A percentile compares a stretch with the other conserved stretches of the same genome.
Evolutionary conservation across 2,329 filamentous ascomycete genomes (phyloP).

Genomic region (Alternaria burnsii): DNA sequence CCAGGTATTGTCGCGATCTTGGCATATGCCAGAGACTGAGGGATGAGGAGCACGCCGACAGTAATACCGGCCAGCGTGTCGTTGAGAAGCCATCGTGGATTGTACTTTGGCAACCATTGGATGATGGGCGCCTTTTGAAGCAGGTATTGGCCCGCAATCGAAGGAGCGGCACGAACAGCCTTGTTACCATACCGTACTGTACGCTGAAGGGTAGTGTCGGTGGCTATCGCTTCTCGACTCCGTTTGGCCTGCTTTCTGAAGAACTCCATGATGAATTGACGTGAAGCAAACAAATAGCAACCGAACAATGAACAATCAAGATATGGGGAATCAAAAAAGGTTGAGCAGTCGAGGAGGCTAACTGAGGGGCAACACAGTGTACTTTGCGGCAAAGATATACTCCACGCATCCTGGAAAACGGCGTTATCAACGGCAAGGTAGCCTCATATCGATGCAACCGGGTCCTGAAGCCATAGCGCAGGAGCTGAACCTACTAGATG

Average conservation of each 20-base stretch:
- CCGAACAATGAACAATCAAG: not conserved
- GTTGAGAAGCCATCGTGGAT: constrained; percentile 67
- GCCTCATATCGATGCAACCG: constrained; percentile 3
- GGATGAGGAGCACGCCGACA: constrained; percentile 81
- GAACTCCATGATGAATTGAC: constrained; percentile 31
- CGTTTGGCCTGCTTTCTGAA: constrained; percentile 25
- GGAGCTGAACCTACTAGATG: constrained; percentile 25
- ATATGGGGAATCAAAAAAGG: not conserved
- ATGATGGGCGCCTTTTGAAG: constrained; percentile 69
- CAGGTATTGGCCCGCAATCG: constrained; percentile 64
- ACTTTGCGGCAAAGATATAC: constrained; percentile 16
- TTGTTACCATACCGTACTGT: constrained; percentile 41
- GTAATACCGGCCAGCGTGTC: constrained; percentile 72
- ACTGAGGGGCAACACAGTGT: not conserved
- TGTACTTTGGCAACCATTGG: constrained; percentile 70
- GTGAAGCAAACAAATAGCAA: not conserved
- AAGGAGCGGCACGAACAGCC: constrained; percentile 57
- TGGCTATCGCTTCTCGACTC: constrained; percentile 28
- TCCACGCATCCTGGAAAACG: not conserved
- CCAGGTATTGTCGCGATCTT: constrained; percentile 88
- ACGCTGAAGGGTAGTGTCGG: constrained; percentile 41
- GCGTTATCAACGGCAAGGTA: constrained; percentile 10
- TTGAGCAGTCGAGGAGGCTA: not conserved
- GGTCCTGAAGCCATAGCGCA: constrained; percentile 10
- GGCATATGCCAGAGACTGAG: constrained; percentile 97